Evolutionary conservation across 257 asterid species (phyloP).

Genomic region (Primulina huaijiensis): DNA sequence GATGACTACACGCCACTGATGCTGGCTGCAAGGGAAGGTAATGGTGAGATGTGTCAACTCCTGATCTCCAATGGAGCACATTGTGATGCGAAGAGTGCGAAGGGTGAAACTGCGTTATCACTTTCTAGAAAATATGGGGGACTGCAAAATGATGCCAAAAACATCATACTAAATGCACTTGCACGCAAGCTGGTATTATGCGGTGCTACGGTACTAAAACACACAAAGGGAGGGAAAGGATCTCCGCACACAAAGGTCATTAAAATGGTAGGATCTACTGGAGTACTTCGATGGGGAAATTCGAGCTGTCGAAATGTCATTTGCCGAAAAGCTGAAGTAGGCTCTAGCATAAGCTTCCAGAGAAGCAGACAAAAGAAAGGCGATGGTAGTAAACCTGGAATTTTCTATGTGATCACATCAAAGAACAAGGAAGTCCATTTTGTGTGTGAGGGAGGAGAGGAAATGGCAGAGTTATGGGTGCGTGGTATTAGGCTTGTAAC

Average conservation of each 20-base stretch:
- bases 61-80: conserved; percentile 54
- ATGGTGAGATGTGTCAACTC: conserved; percentile 50
- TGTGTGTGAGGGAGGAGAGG: conserved; percentile 65
- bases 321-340: conserved; percentile 58
- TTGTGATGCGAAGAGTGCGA: conserved; percentile 40
- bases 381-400: conserved; percentile 47
- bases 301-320: conserved; percentile 56
- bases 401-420: conserved; percentile 57
- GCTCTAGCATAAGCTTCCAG: conserved; percentile 54
- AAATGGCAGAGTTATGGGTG: conserved; percentile 51
- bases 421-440: conserved; percentile 73
- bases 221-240: conserved; percentile 81
- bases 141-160: conserved; percentile 37
- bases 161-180: conserved; percentile 49
- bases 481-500: conserved; percentile 47
- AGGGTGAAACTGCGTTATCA: conserved; percentile 68
- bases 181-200: conserved; percentile 53
- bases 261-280: conserved; percentile 44
- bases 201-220: conserved; percentile 53
- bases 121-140: conserved; percentile 22
- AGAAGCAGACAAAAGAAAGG: conserved; percentile 51
- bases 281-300: conserved; percentile 69
- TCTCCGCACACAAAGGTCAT: conserved; percentile 56
- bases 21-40: conserved; percentile 77
- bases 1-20: conserved; percentile 71